phyloP scores from a whole-genome alignment of 495 filamentous ascomycete species.

The Cercophora sp. region DNA sequence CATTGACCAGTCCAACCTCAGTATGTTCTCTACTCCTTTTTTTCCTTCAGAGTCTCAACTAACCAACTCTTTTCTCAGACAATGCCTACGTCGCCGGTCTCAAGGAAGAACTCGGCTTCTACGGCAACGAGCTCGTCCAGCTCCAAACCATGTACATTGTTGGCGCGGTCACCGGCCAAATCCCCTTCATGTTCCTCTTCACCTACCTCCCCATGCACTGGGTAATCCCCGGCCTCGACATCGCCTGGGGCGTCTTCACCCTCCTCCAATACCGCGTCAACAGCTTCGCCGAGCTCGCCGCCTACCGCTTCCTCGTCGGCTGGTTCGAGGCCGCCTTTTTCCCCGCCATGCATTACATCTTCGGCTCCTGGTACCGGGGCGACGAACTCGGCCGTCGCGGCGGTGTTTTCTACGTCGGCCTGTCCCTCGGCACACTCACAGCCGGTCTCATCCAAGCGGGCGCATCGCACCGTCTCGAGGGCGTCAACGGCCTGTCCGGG shows the following conservation, averaged over 20 bases:
- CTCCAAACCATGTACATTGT: conserved; percentile 48
- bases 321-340: conserved; percentile 27
- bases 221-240: conserved; percentile 40
- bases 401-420: conserved; percentile 46
- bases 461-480: conserved; percentile 40
- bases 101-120: conserved; percentile 36
- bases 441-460: conserved; percentile 50
- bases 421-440: conserved; percentile 46
- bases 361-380: conserved; percentile 26
- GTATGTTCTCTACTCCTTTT: background rate
- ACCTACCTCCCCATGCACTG: conserved; percentile 46
- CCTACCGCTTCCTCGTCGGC: conserved; percentile 29
- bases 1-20: conserved; percentile 38
- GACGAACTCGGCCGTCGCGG: conserved; percentile 40
- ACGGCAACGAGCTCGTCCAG: conserved; percentile 47
- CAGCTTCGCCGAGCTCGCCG: conserved; percentile 21
- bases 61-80: conserved; percentile 14
- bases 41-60: background rate
- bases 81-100: conserved; percentile 39
- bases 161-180: conserved; percentile 48
- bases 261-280: conserved; percentile 40
- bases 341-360: conserved; percentile 24
- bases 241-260: conserved; percentile 47
- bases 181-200: conserved; percentile 50
- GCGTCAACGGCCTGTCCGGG: conserved; percentile 43